phyloP scores from a whole-genome alignment of 805 yeast genomes.

The Metschnikowia henanensis region DNA sequence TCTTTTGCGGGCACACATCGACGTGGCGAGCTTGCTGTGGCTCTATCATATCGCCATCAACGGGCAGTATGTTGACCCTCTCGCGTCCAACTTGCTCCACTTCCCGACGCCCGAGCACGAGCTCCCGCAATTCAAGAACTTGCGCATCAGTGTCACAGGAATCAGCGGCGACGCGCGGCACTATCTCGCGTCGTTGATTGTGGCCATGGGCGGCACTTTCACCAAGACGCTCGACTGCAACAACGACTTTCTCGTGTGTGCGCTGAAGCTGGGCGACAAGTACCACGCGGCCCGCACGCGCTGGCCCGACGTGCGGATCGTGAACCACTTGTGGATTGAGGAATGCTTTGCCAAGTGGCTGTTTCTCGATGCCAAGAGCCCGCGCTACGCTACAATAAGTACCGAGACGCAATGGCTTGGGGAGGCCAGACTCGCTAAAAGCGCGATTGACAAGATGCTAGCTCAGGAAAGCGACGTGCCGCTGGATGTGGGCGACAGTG shows the following conservation, averaged over 20 bases:
- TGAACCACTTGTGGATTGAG: slow-evolving; percentile 89
- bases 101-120: slow-evolving; percentile 62
- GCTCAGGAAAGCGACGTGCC: neutral
- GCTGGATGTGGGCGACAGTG: slow-evolving; percentile 28
- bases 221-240: slow-evolving; percentile 62
- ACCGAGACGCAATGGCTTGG: slow-evolving; percentile 7
- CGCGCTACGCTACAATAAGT: slow-evolving; percentile 46
- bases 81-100: slow-evolving; percentile 55
- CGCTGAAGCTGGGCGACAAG: slow-evolving; percentile 69
- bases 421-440: slow-evolving; percentile 1
- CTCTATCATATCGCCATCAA: slow-evolving; percentile 63
- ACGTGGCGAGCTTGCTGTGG: slow-evolving; percentile 72
- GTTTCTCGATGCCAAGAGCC: slow-evolving; percentile 42
- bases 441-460: neutral
- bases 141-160: slow-evolving; percentile 68
- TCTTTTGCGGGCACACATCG: slow-evolving; percentile 37
- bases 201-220: slow-evolving; percentile 72
- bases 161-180: slow-evolving; percentile 83
- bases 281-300: slow-evolving; percentile 61
- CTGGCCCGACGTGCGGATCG: slow-evolving; percentile 61
- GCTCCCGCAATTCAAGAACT: slow-evolving; percentile 52
- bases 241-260: slow-evolving; percentile 73
- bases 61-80: slow-evolving; percentile 56
- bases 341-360: slow-evolving; percentile 68
- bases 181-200: slow-evolving; percentile 64